Evolutionary conservation across 106 monocot species (phyloP).

Genomic region (Ottelia alismoides): DNA sequence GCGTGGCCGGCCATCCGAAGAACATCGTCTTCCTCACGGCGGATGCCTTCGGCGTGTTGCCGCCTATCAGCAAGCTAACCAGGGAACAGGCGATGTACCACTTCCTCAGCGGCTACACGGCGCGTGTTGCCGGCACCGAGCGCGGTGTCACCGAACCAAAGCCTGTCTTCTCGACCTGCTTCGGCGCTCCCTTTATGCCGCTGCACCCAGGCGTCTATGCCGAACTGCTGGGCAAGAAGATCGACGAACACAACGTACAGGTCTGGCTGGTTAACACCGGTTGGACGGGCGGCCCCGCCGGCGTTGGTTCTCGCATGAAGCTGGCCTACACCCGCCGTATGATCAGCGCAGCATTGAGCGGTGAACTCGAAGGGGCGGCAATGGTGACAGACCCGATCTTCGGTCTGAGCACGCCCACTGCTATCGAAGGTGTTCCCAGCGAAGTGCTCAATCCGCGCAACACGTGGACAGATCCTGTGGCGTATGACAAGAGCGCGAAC

Average conservation of each 20-base stretch:
- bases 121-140: too few relatives aligned
- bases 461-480: too few relatives aligned
- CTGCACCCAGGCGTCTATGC: conserved; percentile 84
- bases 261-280: conserved; percentile 95
- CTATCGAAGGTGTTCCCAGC: conserved; percentile 51
- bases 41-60: conserved; percentile 89
- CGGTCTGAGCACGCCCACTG: conserved; percentile 65
- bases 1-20: conserved; percentile 75
- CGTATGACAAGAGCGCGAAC: too few relatives aligned
- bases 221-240: conserved; percentile 82
- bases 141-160: conserved; percentile 87
- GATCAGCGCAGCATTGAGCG: conserved; percentile 77
- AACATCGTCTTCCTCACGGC: conserved; percentile 83
- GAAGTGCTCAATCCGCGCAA: conserved; percentile 78
- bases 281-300: conserved; percentile 88
- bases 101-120: conserved; percentile 91
- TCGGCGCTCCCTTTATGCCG: conserved; percentile 89
- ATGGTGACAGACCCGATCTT: conserved; percentile 60
- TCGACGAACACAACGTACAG: conserved; percentile 64
- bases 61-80: conserved; percentile 85
- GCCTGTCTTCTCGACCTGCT: conserved; percentile 88
- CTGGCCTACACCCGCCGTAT: conserved; percentile 61
- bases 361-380: conserved; percentile 39
- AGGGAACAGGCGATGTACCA: conserved; percentile 93
- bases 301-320: conserved; percentile 75